Evolutionary conservation across 2,329 filamentous ascomycete species (phyloP).

Genomic region (Colletotrichum endophyticum): DNA sequence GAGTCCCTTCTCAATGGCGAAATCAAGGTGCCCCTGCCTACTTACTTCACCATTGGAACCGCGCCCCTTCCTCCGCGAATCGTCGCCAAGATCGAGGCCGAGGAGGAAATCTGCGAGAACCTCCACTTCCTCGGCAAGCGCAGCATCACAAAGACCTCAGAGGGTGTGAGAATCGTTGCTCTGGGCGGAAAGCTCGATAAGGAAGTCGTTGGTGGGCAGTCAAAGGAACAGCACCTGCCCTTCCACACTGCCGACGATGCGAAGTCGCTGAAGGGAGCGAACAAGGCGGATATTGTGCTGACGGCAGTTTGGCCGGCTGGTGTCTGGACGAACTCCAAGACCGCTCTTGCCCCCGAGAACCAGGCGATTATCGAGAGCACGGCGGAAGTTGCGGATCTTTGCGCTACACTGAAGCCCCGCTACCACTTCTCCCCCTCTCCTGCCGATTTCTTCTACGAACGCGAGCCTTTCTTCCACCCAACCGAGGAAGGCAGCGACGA

Average conservation of each 20-base stretch:
- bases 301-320: constrained; percentile 85
- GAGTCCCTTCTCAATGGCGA: constrained; percentile 72
- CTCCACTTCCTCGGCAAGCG: constrained; percentile 89
- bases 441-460: constrained; percentile 76
- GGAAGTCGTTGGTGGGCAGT: constrained; percentile 64
- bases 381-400: constrained; percentile 79
- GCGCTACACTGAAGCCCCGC: constrained; percentile 79
- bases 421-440: constrained; percentile 85
- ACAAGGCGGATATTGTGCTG: constrained; percentile 83
- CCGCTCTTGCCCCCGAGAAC: constrained; percentile 59
- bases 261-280: constrained; percentile 75
- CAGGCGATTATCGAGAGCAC: constrained; percentile 57
- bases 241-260: constrained; percentile 80
- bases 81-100: constrained; percentile 73
- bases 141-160: constrained; percentile 85
- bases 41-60: constrained; percentile 87
- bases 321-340: constrained; percentile 72
- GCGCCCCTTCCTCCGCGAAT: constrained; percentile 74
- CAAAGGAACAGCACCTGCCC: constrained; percentile 76
- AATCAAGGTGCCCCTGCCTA: constrained; percentile 78
- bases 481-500: constrained; percentile 49
- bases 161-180: constrained; percentile 86
- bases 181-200: constrained; percentile 77
- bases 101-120: constrained; percentile 84
- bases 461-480: constrained; percentile 88